Evolutionary conservation across 1,284 basidiomycete genomes (phyloP).

Genomic region (Marasmius sp.): DNA sequence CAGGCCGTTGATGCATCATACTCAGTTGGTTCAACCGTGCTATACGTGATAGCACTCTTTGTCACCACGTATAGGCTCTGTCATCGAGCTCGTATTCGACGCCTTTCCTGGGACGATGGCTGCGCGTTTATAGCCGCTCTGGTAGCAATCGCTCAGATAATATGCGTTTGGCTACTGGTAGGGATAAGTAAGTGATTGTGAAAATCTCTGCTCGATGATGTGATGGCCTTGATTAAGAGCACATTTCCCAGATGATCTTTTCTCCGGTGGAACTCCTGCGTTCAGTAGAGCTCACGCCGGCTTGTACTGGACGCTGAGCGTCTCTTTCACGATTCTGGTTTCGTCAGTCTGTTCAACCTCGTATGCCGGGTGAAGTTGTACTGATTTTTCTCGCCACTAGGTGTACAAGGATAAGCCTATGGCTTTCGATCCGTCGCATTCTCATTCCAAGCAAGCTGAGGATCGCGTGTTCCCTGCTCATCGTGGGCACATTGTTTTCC

Average conservation of each 20-base stretch:
- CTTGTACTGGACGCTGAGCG: neutral
- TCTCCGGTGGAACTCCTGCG: neutral
- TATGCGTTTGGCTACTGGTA: conserved; percentile 6
- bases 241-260: neutral
- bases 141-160: conserved; percentile 5
- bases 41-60: conserved; percentile 9
- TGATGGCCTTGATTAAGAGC: neutral
- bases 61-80: conserved; percentile 14
- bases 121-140: conserved; percentile 20
- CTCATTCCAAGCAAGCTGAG: conserved; percentile 14
- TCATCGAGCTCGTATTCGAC: conserved; percentile 10
- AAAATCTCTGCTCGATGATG: neutral
- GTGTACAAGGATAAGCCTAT: conserved; percentile 19
- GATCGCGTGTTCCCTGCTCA: conserved; percentile 10
- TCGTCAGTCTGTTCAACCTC: neutral
- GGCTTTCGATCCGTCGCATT: conserved; percentile 21
- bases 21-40: neutral
- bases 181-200: neutral
- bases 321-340: neutral
- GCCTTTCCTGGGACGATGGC: conserved; percentile 22
- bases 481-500: conserved; percentile 8
- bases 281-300: neutral
- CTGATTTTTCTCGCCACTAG: conserved; percentile 3
- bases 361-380: neutral
- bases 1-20: no score